Evolutionary conservation across 495 filamentous ascomycete species (phyloP).

Genomic region (Copromyces sp.): DNA sequence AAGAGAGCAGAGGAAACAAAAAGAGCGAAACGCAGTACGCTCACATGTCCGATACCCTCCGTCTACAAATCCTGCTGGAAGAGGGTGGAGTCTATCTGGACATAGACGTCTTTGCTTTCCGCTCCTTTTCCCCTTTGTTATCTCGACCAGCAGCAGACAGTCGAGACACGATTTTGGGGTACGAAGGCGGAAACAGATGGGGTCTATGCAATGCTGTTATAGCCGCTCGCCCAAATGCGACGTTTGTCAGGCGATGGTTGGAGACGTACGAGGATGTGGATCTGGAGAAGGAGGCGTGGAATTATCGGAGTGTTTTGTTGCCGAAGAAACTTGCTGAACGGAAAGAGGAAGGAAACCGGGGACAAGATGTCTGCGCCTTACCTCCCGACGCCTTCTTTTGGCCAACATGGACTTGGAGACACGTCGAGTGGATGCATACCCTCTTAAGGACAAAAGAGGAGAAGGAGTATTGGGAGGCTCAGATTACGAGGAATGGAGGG

Average conservation of each 20-base stretch:
- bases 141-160: slow-evolving; percentile 23
- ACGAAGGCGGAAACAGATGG: slow-evolving; percentile 36
- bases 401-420: slow-evolving; percentile 39
- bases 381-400: slow-evolving; percentile 38
- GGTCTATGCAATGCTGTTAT: slow-evolving; percentile 40
- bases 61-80: slow-evolving; percentile 29
- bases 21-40: slow-evolving; percentile 22
- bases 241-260: slow-evolving; percentile 35
- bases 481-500: slow-evolving; percentile 29
- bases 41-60: slow-evolving; percentile 36
- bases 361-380: slow-evolving; percentile 30
- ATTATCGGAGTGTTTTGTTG: slow-evolving; percentile 35
- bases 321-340: slow-evolving; percentile 30
- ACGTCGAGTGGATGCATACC: slow-evolving; percentile 39
- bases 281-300: slow-evolving; percentile 30
- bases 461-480: slow-evolving; percentile 19
- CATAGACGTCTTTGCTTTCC: slow-evolving; percentile 33
- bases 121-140: slow-evolving; percentile 26
- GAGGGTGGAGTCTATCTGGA: slow-evolving; percentile 39
- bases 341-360: slow-evolving; percentile 11
- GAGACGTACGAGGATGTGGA: slow-evolving; percentile 30
- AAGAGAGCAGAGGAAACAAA: not conserved
- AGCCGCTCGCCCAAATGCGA: slow-evolving; percentile 28
- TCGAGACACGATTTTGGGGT: slow-evolving; percentile 30
- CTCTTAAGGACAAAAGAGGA: slow-evolving; percentile 22